Base-by-base conservation (phyloP, 805 yeast species). In the Lipomyces kockii region DNA sequence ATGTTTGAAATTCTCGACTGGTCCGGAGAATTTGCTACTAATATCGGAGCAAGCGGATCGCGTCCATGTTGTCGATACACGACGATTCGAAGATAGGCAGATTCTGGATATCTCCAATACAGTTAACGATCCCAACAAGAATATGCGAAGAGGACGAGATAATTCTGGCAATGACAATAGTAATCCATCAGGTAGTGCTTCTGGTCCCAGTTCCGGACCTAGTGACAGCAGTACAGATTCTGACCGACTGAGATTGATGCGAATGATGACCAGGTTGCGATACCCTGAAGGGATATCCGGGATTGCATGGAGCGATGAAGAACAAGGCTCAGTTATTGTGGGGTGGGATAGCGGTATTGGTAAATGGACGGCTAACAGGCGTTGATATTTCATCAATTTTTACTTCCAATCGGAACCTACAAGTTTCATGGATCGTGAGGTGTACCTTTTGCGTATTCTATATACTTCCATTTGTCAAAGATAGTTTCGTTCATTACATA, bases 11-110 rank as follows among this genome's bases (percentile, higher is more conserved):
- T 88, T 86, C 71, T 82, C 90, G 29, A 81, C 83, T 49, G 89
- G 91, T 3, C 80, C 89, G 17, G 93, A 89, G 73, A 97, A 93
- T 77, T 78, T 92, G 67, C 79, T 93, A 64, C 85, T 90, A 62
- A 82, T 93, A 2, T 84, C 89, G 63, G 98, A 93, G 76, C 97
- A 93, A 73, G 89, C 87, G 62, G 96, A 96, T 0, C 83, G 97
- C 63, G 90, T 93, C 2, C 98, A 93, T 78, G 81, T 92, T 65
- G 81, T 93, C 34, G 97, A 93, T 76, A 83, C 92, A 32, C 84
- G 97, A 69, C 86, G 89, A 74, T 85, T 87, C 71, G 80, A 83
- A 66, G 87, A 89, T 72, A 94, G 90, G 75, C 94, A 90, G 76
- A 92, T 92, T 46, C 82, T 92, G 39, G 72, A 71, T 37, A 69